A percentile compares a stretch with the other conserved stretches of the same genome.
These are phyloP conservation scores for Trifolium repens DNA, from an alignment of 306 rosid species.

Conservation along the genomic window DNA sequence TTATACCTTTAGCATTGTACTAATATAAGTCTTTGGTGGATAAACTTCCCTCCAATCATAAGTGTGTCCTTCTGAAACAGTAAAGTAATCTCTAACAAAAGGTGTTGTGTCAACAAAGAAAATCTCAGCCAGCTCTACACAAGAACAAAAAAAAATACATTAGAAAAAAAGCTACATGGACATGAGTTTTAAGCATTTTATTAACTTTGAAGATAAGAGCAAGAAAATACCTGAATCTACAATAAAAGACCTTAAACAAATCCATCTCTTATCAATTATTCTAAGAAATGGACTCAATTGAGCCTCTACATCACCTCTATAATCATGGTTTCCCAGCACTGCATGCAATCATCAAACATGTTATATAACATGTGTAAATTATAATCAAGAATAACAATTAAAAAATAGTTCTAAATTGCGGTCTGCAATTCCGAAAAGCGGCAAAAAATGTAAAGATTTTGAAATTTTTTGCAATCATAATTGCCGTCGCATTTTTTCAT, in stretches of 20 bases:
- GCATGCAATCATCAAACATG: slow-evolving; percentile 28
- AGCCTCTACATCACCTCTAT: slow-evolving; percentile 61
- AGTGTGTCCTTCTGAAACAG: slow-evolving; percentile 40
- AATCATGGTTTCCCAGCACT: slow-evolving; percentile 72
- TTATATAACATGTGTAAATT: not conserved
- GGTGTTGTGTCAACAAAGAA: slow-evolving; percentile 68
- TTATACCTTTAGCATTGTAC: slow-evolving; percentile 50
- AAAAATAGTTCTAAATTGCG: not conserved
- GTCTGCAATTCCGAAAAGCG: not conserved
- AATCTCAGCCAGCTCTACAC: slow-evolving; percentile 53
- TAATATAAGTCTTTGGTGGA: slow-evolving; percentile 48
- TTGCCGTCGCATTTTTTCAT: not conserved
- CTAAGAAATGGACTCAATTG: slow-evolving; percentile 57
- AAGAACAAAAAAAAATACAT: slow-evolving; percentile 4
- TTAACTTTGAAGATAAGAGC: not conserved
- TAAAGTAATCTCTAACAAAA: slow-evolving; percentile 53
- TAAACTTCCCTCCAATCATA: slow-evolving; percentile 55
- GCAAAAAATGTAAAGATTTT: not conserved
- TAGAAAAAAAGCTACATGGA: not conserved
- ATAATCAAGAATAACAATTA: not conserved
- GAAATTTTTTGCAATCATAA: too few relatives aligned
- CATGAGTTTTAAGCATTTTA: not conserved
- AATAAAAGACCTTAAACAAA: slow-evolving; percentile 60
- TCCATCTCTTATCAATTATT: slow-evolving; percentile 56
- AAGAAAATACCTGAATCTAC: slow-evolving; percentile 52